Conservation (phyloP, 2,329 filamentous ascomycete genomes). For the Aureobasidium mangrovei region DNA sequence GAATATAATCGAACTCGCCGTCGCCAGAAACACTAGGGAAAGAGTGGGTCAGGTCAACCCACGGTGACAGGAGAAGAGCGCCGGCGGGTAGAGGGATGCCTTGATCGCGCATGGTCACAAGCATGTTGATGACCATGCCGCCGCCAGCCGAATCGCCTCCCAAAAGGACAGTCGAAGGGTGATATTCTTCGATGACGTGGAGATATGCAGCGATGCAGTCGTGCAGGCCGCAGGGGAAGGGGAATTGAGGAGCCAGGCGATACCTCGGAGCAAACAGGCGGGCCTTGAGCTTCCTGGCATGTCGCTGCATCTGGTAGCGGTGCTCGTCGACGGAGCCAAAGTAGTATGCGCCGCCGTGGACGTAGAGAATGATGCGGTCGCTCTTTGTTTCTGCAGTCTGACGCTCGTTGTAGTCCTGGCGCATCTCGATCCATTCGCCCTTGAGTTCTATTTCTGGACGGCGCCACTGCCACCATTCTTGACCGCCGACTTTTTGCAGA, state of each 20-base stretch:
- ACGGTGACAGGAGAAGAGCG: constrained; percentile 83
- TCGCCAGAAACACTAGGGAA: constrained; percentile 80
- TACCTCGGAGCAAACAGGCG: constrained; percentile 80
- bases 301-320: constrained; percentile 94
- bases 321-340: constrained; percentile 95
- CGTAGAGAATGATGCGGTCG: constrained; percentile 79
- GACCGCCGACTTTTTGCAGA: constrained; percentile 66
- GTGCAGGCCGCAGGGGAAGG: constrained; percentile 85
- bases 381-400: constrained; percentile 50
- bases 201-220: constrained; percentile 87
- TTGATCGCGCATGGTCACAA: constrained; percentile 75
- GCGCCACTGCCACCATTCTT: constrained; percentile 85
- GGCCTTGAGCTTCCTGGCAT: constrained; percentile 88
- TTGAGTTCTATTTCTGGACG: constrained; percentile 56
- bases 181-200: constrained; percentile 65
- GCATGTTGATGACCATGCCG: constrained; percentile 73
- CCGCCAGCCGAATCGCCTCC: constrained; percentile 82
- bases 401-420: constrained; percentile 64
- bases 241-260: constrained; percentile 83
- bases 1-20: constrained; percentile 76
- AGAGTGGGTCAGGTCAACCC: constrained; percentile 92
- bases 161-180: constrained; percentile 73
- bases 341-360: constrained; percentile 91
- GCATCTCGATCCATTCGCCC: constrained; percentile 97
- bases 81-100: constrained; percentile 79